Evolutionary conservation across 495 filamentous ascomycete species (phyloP).

Genomic region (Jackrogersella minutella): DNA sequence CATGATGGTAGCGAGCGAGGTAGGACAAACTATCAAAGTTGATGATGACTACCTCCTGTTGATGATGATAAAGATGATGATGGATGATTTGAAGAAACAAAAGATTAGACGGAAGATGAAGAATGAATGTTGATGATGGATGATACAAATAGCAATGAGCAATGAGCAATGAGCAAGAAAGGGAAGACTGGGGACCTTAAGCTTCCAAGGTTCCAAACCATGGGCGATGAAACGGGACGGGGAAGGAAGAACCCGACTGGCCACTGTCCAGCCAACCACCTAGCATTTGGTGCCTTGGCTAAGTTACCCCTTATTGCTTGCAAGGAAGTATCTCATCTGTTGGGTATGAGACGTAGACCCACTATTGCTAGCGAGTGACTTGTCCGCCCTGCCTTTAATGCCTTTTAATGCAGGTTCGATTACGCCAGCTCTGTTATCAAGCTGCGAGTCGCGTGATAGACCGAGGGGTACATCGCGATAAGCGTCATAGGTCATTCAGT

Average conservation of each 20-base stretch:
- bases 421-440: slow-evolving; percentile 30
- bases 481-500: slow-evolving; percentile 34
- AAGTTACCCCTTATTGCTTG: slow-evolving; percentile 38
- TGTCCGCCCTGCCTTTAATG: slow-evolving; percentile 27
- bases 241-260: slow-evolving; percentile 46
- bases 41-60: slow-evolving; percentile 9
- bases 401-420: slow-evolving; percentile 19
- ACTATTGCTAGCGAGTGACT: slow-evolving; percentile 27
- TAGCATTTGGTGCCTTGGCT: slow-evolving; percentile 31
- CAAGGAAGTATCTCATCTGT: slow-evolving; percentile 15
- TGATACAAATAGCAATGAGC: slow-evolving; percentile 45
- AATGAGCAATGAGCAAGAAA: slow-evolving; percentile 43
- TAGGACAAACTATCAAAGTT: slow-evolving; percentile 10
- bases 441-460: slow-evolving; percentile 37
- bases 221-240: slow-evolving; percentile 43
- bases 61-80: slow-evolving; percentile 23
- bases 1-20: slow-evolving; percentile 60
- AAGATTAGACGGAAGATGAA: slow-evolving; percentile 41
- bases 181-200: slow-evolving; percentile 38
- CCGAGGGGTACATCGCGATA: slow-evolving; percentile 33
- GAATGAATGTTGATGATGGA: slow-evolving; percentile 30
- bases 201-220: slow-evolving; percentile 26
- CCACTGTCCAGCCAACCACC: slow-evolving; percentile 35
- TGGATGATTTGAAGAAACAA: slow-evolving; percentile 6
- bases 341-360: background rate